Conservation (phyloP, 83 land plant genomes). For the Diphasiastrum complanatum region DNA sequence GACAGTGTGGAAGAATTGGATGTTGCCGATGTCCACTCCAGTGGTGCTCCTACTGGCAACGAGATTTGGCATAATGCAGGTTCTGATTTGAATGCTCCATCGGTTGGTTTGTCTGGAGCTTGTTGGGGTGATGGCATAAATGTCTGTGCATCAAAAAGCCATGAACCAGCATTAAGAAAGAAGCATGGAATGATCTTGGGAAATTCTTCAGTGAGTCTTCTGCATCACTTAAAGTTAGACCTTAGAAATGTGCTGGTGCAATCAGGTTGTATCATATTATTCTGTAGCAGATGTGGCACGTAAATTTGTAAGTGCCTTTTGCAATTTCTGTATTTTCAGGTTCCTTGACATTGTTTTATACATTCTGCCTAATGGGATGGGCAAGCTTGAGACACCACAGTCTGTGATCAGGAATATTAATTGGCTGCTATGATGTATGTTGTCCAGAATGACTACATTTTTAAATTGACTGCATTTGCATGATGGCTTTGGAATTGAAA, state of each 20-base stretch:
- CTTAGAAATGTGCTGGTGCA: background rate
- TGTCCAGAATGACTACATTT: too few relatives aligned
- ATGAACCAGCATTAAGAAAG: slow-evolving; percentile 33
- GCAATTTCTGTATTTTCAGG: too few relatives aligned
- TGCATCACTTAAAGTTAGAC: background rate
- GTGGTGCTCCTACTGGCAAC: slow-evolving; percentile 17
- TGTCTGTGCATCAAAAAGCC: slow-evolving; percentile 32
- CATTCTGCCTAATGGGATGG: too few relatives aligned
- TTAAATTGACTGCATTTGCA: too few relatives aligned
- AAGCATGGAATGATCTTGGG: slow-evolving; percentile 73
- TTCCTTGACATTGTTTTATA: too few relatives aligned
- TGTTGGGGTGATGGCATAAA: slow-evolving; percentile 27
- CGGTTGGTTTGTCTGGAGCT: slow-evolving; percentile 14
- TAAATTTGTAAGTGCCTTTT: too few relatives aligned
- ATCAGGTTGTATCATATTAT: too few relatives aligned
- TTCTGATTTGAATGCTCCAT: slow-evolving; percentile 11
- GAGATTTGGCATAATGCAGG: too few relatives aligned
- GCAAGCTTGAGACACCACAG: too few relatives aligned
- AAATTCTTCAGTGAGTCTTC: slow-evolving; percentile 35
- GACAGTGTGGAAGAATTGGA: slow-evolving; percentile 17
- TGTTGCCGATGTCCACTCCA: slow-evolving; percentile 21
- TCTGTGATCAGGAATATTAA: too few relatives aligned
- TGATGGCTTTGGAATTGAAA: background rate
- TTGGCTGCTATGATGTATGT: too few relatives aligned
- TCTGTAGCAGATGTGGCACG: too few relatives aligned